Evolutionary conservation across 148 eudicot species (phyloP).

Genomic region (Talinum fruticosum): DNA sequence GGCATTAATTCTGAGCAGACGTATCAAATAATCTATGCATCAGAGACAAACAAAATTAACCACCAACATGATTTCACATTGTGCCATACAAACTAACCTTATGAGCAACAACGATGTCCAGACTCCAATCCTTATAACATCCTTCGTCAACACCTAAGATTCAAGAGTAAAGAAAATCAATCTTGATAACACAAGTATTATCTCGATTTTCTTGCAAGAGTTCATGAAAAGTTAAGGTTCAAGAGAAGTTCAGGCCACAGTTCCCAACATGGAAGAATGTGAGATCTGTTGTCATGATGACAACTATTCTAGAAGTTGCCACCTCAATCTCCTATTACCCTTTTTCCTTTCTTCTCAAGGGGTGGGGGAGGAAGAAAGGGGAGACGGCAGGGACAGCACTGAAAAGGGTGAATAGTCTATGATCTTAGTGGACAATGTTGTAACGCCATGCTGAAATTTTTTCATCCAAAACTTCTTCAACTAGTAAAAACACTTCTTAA

Average conservation of each 20-base stretch:
- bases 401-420: neutral
- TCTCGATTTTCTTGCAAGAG: neutral
- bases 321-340: neutral
- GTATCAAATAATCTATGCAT: conserved; percentile 1
- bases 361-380: neutral
- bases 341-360: neutral
- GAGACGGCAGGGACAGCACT: too few species aligned
- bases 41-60: neutral
- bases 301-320: neutral
- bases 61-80: neutral
- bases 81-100: conserved; percentile 51
- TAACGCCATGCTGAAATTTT: neutral
- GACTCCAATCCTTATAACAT: conserved; percentile 91
- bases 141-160: conserved; percentile 72
- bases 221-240: neutral
- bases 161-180: conserved; percentile 5
- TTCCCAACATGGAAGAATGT: neutral
- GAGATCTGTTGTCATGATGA: neutral
- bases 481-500: neutral
- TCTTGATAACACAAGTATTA: neutral
- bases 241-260: neutral
- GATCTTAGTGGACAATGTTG: too few species aligned
- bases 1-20: neutral
- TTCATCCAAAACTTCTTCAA: neutral
- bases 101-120: conserved; percentile 71